Percentiles rank a stretch among this genome's conserved stretches.
Conservation (phyloP, 208 protist genomes). For the Leishmania tarentolae region DNA sequence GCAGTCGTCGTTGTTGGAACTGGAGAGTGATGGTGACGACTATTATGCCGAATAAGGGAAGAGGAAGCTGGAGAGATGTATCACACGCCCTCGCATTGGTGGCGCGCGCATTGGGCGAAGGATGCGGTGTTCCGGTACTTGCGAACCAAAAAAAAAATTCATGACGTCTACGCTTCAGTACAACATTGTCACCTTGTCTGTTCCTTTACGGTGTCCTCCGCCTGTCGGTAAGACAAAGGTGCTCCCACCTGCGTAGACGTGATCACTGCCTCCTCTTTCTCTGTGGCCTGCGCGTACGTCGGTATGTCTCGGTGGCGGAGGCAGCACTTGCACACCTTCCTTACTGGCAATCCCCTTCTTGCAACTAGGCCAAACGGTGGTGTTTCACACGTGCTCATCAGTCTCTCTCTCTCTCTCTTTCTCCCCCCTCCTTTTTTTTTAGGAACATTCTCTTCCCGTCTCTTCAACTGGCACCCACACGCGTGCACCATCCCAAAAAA, state of each 20-base stretch:
- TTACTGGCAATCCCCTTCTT: background rate
- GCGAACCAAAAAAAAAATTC: background rate
- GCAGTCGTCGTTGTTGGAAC: background rate
- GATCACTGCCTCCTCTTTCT: background rate
- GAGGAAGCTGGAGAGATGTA: background rate
- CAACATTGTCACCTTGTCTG: background rate
- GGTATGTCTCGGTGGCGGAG: background rate
- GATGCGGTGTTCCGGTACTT: background rate
- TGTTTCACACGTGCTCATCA: too few species aligned
- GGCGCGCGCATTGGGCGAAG: background rate
- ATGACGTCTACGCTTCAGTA: background rate
- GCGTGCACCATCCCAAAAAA: background rate
- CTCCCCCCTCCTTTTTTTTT: too few species aligned
- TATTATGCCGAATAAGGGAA: slow-evolving; percentile 19
- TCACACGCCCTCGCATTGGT: background rate
- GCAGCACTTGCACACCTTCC: background rate
- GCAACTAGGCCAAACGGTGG: background rate
- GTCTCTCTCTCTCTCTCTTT: too few species aligned
- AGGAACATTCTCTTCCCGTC: background rate
- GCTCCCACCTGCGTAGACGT: background rate
- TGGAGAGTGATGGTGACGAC: slow-evolving; percentile 30
- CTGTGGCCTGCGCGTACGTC: background rate
- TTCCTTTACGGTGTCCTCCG: background rate
- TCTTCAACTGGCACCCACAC: background rate
- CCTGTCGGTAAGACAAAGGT: background rate